Percentiles rank a stretch among this genome's conserved stretches.
Conservation (phyloP, 2,329 filamentous ascomycete species). For the Ceratocystis ficicola region DNA sequence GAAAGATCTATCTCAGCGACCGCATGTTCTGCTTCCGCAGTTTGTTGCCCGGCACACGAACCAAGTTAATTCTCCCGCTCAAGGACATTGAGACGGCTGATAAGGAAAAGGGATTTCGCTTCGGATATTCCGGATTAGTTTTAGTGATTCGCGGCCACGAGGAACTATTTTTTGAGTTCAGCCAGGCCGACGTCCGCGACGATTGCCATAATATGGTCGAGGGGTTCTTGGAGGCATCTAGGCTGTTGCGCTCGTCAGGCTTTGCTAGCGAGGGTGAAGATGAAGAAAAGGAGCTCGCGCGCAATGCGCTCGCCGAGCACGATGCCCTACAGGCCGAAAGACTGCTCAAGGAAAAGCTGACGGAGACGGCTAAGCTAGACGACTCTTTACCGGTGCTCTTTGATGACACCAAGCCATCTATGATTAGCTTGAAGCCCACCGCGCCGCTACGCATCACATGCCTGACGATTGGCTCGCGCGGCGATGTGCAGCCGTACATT, state of each 20-base stretch:
- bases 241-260: neutral
- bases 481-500: conserved; percentile 96
- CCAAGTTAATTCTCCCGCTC: conserved; percentile 82
- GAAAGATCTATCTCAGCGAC: conserved; percentile 90
- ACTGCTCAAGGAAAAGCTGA: neutral
- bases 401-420: conserved; percentile 63
- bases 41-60: conserved; percentile 74
- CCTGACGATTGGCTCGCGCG: conserved; percentile 86
- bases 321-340: conserved; percentile 52
- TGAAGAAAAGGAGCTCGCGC: conserved; percentile 57
- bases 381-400: conserved; percentile 69
- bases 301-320: conserved; percentile 67
- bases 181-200: conserved; percentile 62
- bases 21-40: conserved; percentile 86
- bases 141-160: conserved; percentile 90
- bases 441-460: conserved; percentile 76
- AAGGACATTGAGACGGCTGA: conserved; percentile 86
- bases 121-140: conserved; percentile 81
- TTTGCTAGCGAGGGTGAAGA: conserved; percentile 6
- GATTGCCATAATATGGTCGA: conserved; percentile 51
- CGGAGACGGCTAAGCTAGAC: conserved; percentile 27
- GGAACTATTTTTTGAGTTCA: conserved; percentile 93
- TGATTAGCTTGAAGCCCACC: conserved; percentile 73
- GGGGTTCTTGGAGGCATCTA: conserved; percentile 12
- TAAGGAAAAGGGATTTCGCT: conserved; percentile 88